Conservation (phyloP, 2,329 filamentous ascomycete species). For the Orbilia blumenaviensis region DNA sequence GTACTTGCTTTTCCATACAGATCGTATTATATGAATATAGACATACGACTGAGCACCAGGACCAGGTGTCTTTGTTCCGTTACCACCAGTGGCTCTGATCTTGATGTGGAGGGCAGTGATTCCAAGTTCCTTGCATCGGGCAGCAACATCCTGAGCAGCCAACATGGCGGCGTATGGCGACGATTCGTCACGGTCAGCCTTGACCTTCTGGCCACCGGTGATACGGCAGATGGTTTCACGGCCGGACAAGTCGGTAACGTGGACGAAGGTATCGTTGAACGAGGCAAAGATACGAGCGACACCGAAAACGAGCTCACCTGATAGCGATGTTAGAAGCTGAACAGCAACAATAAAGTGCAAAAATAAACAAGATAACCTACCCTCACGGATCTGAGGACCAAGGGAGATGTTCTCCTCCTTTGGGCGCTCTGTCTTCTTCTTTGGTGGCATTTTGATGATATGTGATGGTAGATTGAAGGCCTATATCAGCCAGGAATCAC, state of each 20-base stretch:
- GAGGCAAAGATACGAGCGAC: conserved; percentile 98
- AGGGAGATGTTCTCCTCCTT: conserved; percentile 98
- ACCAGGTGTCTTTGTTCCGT: conserved; percentile 99
- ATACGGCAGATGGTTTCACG: conserved; percentile 99
- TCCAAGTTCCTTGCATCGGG: conserved; percentile 84
- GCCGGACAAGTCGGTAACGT: conserved; percentile 99
- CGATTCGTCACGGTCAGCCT: conserved; percentile 99
- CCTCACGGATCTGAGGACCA: conserved; percentile 95
- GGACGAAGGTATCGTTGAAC: conserved; percentile 93
- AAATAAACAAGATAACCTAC: conserved; percentile 62
- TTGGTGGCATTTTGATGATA: conserved; percentile 77
- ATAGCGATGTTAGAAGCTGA: neutral
- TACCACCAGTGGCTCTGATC: conserved; percentile 99
- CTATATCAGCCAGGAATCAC: conserved; percentile 27
- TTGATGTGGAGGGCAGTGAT: conserved; percentile 99
- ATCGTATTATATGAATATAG: neutral
- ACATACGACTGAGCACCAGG: conserved; percentile 88
- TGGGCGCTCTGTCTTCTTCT: conserved; percentile 79
- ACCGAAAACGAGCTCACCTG: conserved; percentile 96
- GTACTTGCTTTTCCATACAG: neutral
- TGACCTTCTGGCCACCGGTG: conserved; percentile 99
- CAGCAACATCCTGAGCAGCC: conserved; percentile 97
- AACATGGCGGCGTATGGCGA: conserved; percentile 99
- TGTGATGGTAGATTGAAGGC: conserved; percentile 40
- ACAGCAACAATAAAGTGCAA: neutral